phyloP scores from a whole-genome alignment of 768 basidiomycete genomes.

The Auricularia heimuer region DNA sequence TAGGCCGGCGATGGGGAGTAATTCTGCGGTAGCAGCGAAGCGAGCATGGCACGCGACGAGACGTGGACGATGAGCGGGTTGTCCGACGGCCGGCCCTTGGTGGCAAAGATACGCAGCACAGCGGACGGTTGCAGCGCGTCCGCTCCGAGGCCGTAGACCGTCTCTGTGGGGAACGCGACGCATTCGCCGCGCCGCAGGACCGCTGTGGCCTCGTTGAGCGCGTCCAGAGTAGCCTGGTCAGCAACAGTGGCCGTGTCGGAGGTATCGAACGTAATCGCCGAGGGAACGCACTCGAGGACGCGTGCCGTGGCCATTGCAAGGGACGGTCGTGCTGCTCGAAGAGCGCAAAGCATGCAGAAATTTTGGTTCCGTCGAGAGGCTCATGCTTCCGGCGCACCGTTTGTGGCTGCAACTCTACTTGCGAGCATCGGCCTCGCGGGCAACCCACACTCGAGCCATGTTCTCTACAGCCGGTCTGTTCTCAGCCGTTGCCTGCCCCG shows the following conservation, averaged over 20 bases:
- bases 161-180: conserved; percentile 94
- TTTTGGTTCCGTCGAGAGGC: not conserved
- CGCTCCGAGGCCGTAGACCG: conserved; percentile 96
- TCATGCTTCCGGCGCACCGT: not conserved
- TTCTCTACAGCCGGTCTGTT: conserved; percentile 2
- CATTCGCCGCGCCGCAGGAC: not conserved
- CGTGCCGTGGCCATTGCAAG: not conserved
- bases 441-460: not conserved
- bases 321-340: not conserved
- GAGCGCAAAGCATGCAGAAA: not conserved
- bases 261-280: not conserved
- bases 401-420: not conserved
- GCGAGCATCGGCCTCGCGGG: no score
- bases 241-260: not conserved
- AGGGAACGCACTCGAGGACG: not conserved
- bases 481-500: not conserved
- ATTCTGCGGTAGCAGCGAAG: conserved; percentile 53
- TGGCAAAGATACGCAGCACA: conserved; percentile 64
- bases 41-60: conserved; percentile 75
- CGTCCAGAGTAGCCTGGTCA: not conserved
- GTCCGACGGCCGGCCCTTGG: conserved; percentile 88
- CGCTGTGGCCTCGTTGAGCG: not conserved
- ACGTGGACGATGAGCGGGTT: conserved; percentile 98
- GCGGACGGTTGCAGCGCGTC: conserved; percentile 59
- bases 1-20: conserved; percentile 60